A percentile compares a stretch with the other conserved stretches of the same genome.
Conservation (phyloP, 2,329 filamentous ascomycete genomes). For the Xylaria sp. region DNA sequence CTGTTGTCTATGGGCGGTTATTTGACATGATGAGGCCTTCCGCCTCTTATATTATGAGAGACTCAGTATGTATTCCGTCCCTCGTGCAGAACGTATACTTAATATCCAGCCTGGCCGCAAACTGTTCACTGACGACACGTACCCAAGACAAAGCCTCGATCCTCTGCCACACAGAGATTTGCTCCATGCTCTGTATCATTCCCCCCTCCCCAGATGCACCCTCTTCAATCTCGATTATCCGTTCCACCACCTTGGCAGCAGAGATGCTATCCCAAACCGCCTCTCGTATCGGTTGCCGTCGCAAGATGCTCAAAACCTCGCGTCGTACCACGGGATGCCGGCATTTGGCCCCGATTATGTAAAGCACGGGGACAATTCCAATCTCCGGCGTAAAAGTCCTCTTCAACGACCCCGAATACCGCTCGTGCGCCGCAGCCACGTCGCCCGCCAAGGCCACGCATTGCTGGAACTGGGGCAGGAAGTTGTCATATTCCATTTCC, state of each 20-base stretch:
- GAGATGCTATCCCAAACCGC: slow-evolving; percentile 50
- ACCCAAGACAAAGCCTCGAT: slow-evolving; percentile 47
- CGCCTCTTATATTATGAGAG: slow-evolving; percentile 34
- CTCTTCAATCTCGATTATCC: slow-evolving; percentile 53
- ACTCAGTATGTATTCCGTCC: slow-evolving; percentile 42
- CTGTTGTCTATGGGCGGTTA: neutral
- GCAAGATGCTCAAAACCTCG: slow-evolving; percentile 45
- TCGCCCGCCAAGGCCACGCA: slow-evolving; percentile 43
- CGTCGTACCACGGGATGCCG: slow-evolving; percentile 50
- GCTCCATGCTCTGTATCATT: slow-evolving; percentile 41
- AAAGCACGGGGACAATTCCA: slow-evolving; percentile 49
- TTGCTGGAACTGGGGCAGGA: slow-evolving; percentile 46
- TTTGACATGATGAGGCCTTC: neutral
- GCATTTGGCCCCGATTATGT: slow-evolving; percentile 52
- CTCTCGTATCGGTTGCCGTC: slow-evolving; percentile 45
- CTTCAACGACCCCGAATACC: slow-evolving; percentile 38
- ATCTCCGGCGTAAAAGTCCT: slow-evolving; percentile 51
- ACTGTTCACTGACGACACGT: slow-evolving; percentile 32
- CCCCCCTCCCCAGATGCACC: slow-evolving; percentile 25
- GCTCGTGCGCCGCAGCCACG: slow-evolving; percentile 41
- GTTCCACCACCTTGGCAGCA: slow-evolving; percentile 47
- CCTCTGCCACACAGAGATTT: slow-evolving; percentile 46
- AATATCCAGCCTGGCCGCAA: slow-evolving; percentile 44
- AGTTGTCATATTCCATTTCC: slow-evolving; percentile 48
- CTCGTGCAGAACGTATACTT: slow-evolving; percentile 47